Conservation (phyloP, 2,329 filamentous ascomycete genomes). For the Lasiodiplodia citricola region DNA sequence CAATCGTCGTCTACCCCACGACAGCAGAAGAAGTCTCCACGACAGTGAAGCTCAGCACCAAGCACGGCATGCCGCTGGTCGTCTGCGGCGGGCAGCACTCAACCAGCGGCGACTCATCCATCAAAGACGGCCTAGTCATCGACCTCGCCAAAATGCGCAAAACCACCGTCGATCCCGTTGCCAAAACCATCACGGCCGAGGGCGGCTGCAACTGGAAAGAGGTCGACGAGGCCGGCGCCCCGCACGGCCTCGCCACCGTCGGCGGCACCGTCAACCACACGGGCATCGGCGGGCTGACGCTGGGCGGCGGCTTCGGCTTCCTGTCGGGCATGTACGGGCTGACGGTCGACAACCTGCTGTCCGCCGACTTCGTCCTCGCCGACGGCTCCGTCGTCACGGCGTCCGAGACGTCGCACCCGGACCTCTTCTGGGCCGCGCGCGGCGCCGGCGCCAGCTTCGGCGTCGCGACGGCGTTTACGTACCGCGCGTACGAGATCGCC, state of each 20-base stretch:
- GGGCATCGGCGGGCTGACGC: conserved; percentile 62
- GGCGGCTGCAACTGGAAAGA: conserved; percentile 62
- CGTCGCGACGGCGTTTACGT: conserved; percentile 37
- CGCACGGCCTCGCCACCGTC: conserved; percentile 62
- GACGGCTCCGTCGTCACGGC: conserved; percentile 46
- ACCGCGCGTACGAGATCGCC: conserved; percentile 27
- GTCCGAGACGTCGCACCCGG: conserved; percentile 51
- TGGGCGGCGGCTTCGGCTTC: conserved; percentile 64
- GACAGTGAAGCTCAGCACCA: conserved; percentile 29
- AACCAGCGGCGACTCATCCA: conserved; percentile 57
- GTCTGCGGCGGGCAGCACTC: conserved; percentile 64
- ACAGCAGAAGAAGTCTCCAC: not conserved
- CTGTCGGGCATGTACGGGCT: conserved; percentile 62
- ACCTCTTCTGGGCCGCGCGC: conserved; percentile 56
- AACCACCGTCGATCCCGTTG: conserved; percentile 49
- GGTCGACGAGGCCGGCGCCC: conserved; percentile 58
- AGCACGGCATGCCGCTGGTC: conserved; percentile 54
- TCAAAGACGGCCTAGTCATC: conserved; percentile 60
- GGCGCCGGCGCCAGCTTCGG: conserved; percentile 56
- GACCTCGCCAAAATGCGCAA: conserved; percentile 59
- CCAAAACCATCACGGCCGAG: conserved; percentile 54
- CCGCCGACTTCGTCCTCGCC: conserved; percentile 48
- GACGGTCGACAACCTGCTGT: conserved; percentile 56
- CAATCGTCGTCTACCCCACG: conserved; percentile 1
- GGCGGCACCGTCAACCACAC: conserved; percentile 68